These are phyloP conservation scores for Talaromyces wortmannii DNA, from an alignment of 495 filamentous ascomycete genomes.

Conservation along the genomic window DNA sequence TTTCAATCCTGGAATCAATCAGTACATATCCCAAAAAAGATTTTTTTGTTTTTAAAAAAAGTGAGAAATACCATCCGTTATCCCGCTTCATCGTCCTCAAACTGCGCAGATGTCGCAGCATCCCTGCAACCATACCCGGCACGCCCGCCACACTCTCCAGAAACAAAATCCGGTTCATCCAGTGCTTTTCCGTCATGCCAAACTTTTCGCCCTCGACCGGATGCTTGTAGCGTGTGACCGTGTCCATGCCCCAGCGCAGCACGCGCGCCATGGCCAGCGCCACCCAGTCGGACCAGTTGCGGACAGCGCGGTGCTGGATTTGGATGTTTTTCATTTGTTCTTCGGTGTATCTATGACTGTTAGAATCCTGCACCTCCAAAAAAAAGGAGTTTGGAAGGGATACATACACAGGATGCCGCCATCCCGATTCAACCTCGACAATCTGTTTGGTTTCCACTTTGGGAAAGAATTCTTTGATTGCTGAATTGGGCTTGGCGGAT, in stretches of 20 bases:
- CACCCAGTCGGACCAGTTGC: constrained; percentile 60
- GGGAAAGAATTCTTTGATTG: constrained; percentile 35
- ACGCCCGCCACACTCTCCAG: constrained; percentile 92
- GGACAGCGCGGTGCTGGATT: constrained; percentile 61
- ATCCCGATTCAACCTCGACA: constrained; percentile 27
- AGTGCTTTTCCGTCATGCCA: constrained; percentile 67
- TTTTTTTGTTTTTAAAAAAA: too few relatives aligned
- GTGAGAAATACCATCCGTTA: constrained; percentile 68
- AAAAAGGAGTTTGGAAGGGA: background rate
- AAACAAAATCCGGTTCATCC: constrained; percentile 82
- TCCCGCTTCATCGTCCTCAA: constrained; percentile 81
- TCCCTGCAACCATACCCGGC: constrained; percentile 94
- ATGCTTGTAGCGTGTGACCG: constrained; percentile 66
- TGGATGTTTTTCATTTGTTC: constrained; percentile 56
- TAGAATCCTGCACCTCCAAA: background rate
- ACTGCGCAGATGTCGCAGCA: constrained; percentile 81
- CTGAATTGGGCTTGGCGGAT: constrained; percentile 21
- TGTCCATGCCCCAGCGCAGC: constrained; percentile 61
- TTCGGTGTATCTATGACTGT: constrained; percentile 46
- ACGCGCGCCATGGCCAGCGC: constrained; percentile 56
- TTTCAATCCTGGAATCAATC: constrained; percentile 63
- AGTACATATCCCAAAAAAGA: background rate
- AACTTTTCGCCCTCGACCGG: constrained; percentile 42
- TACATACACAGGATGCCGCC: constrained; percentile 38
- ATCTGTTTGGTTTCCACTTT: constrained; percentile 25